Conservation (phyloP, 2,329 filamentous ascomycete species). For the Penicillium sp. region DNA sequence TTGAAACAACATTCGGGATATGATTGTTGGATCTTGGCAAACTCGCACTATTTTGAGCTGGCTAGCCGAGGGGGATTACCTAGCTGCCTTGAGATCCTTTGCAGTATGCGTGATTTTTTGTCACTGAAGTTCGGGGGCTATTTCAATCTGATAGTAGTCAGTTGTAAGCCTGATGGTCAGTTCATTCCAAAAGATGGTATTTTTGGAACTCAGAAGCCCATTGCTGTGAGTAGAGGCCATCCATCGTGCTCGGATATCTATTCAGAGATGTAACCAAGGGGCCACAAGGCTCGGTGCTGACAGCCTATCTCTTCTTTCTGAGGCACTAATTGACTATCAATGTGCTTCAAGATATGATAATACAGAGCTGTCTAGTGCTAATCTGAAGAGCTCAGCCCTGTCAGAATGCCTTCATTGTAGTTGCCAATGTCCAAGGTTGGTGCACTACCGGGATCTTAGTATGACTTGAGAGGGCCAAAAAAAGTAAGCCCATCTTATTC, state of each 20-base stretch:
- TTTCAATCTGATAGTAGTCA: neutral
- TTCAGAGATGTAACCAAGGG: neutral
- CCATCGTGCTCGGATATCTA: neutral
- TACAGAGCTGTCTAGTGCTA: neutral
- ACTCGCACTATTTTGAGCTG: neutral
- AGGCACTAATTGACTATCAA: neutral
- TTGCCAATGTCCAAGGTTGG: neutral
- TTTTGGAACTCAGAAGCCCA: neutral
- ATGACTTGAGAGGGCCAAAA: neutral
- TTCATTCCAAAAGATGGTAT: neutral
- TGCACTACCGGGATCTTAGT: neutral
- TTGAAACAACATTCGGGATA: neutral
- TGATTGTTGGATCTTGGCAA: neutral
- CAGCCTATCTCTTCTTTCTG: too few relatives aligned
- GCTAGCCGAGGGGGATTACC: neutral
- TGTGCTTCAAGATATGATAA: neutral
- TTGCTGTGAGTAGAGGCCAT: neutral
- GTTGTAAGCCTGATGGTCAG: neutral
- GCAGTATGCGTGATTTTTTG: neutral
- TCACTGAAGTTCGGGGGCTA: neutral
- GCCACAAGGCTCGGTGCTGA: neutral
- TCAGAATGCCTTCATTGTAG: too few relatives aligned
- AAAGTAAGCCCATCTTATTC: neutral
- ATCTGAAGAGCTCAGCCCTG: too few relatives aligned
- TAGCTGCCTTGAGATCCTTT: neutral